Base-by-base conservation (phyloP, 202 grass and related monocot genomes). In the Panicum virgatum region DNA sequence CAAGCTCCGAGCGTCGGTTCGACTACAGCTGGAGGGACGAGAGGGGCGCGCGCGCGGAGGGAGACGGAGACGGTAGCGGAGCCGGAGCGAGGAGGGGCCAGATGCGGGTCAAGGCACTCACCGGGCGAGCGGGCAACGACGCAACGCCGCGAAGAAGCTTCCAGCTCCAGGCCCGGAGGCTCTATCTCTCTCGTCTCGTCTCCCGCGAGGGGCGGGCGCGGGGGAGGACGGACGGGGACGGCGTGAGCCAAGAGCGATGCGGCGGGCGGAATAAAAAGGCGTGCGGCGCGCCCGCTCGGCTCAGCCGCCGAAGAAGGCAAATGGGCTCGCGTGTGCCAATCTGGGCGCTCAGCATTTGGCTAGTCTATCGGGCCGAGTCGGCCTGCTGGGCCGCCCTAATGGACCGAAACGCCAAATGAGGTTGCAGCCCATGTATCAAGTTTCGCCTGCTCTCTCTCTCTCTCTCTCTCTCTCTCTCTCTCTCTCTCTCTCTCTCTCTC, bases 171-270 rank as follows among this genome's bases (percentile, higher is more conserved):
- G 23, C 53, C 25, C 70, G 47, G 47, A 36, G 34, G 34, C 70
- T 53, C 57, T 65, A 46, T 65, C 70, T 53, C 57, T 65, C 60
- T 65, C 59, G 12, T 66, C 60, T 65, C 59, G 12, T 79, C 47
- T 65, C 62, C 62, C 34, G 32, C 47, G 62, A 14, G 16, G 30
- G 57, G n/a, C 4, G 56, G 25, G 18, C 18, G 56, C 10, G 12
- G 3, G 54, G 56, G 15, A 3, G 13, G 40, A 16, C 50, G 20
- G 52, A 12, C 25, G 23, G 23, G 44, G 39, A 26, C 43, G 68
- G 68, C 68, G 68, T 71, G 68, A 48, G 44, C 68, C 62, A 48
- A 59, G 72, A 36, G 30, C 29, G 63, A 29, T 14, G 72, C n/a
- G 50, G 73, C 39, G 51, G 62, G 36, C 73, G 43, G 29, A 68